phyloP scores from a whole-genome alignment of 176 grass and related monocot genomes.

The Coix lacrymajobi region DNA sequence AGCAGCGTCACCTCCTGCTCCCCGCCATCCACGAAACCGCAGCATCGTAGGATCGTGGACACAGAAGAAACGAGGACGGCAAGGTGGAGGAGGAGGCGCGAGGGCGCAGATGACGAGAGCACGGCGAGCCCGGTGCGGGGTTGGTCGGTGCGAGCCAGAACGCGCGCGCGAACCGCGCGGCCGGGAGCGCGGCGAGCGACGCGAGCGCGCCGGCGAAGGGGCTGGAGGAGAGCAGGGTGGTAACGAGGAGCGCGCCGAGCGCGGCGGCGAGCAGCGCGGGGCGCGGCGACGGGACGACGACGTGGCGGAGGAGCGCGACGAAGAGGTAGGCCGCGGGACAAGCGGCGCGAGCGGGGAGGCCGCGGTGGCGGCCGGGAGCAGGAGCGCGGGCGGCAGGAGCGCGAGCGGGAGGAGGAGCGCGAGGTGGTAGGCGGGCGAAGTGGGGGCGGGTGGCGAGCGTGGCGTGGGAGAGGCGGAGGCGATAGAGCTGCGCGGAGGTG shows the following conservation, averaged over 20 bases:
- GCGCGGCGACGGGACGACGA: conserved; percentile 42
- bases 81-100: conserved; percentile 42
- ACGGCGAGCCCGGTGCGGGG: conserved; percentile 58
- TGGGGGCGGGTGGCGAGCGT: conserved; percentile 53
- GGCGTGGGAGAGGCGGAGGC: conserved; percentile 68
- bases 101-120: conserved; percentile 44
- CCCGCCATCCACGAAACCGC: conserved; percentile 10
- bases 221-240: conserved; percentile 42
- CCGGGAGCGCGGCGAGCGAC: conserved; percentile 49
- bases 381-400: conserved; percentile 31
- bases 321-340: conserved; percentile 32
- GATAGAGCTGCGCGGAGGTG: conserved; percentile 70
- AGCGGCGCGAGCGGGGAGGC: conserved; percentile 9
- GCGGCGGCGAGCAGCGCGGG: conserved; percentile 41
- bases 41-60: conserved; percentile 39
- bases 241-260: conserved; percentile 33
- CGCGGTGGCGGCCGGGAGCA: conserved; percentile 13
- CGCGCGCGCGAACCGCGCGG: conserved; percentile 51
- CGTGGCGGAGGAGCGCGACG: conserved; percentile 43
- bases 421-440: conserved; percentile 49
- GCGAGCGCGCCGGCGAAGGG: conserved; percentile 50
- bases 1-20: conserved; percentile 47
- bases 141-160: conserved; percentile 94
- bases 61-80: conserved; percentile 44
- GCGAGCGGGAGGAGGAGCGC: conserved; percentile 43